phyloP scores from a whole-genome alignment of 2,329 filamentous ascomycete species.

The Colletotrichum sp. region DNA sequence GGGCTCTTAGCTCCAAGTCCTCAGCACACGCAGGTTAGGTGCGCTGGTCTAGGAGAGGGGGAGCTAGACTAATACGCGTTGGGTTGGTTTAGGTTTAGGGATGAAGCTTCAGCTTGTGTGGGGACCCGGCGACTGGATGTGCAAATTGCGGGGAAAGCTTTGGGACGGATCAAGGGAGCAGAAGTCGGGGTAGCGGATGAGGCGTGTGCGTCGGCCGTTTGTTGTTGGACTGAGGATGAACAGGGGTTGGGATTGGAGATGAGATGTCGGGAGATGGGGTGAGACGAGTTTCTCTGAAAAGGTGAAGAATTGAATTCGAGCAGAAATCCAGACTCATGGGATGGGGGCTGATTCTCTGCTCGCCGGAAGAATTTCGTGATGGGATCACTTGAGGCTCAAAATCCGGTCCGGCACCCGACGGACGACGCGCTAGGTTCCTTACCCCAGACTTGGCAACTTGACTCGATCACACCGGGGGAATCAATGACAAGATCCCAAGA shows the following conservation, averaged over 20 bases:
- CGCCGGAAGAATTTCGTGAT: background rate
- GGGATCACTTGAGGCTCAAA: constrained; percentile 2
- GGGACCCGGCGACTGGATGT: background rate
- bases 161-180: constrained; percentile 8
- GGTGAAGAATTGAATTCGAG: background rate
- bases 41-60: background rate
- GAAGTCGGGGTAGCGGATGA: constrained; percentile 18
- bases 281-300: background rate
- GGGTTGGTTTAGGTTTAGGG: background rate
- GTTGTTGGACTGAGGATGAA: background rate
- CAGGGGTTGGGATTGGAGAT: background rate
- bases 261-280: background rate
- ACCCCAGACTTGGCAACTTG: constrained; percentile 1
- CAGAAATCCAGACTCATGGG: background rate
- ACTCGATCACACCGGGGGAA: background rate
- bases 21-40: background rate
- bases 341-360: background rate
- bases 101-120: constrained; percentile 14
- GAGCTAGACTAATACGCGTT: background rate
- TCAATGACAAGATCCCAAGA: background rate
- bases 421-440: background rate
- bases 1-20: background rate
- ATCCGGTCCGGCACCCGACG: background rate
- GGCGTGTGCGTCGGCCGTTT: background rate
- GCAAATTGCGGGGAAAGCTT: constrained; percentile 7